These are phyloP conservation scores for Trichothecium roseum DNA, from an alignment of 2,329 filamentous ascomycete genomes.

Conservation along the genomic window DNA sequence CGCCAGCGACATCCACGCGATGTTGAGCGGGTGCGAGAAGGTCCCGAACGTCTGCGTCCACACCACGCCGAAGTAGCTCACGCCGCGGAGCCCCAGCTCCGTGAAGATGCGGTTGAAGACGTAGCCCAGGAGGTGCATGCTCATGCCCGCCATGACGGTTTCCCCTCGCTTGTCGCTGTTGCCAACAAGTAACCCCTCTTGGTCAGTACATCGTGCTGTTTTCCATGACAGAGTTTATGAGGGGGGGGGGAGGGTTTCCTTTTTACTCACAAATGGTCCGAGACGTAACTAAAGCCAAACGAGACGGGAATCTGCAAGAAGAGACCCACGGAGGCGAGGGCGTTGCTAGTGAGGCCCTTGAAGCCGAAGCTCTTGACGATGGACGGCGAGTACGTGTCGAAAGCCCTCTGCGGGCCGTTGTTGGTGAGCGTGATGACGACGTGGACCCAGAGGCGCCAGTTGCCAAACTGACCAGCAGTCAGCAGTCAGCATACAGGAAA, in stretches of 20 bases:
- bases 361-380: constrained; percentile 45
- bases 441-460: constrained; percentile 43
- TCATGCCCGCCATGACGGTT: constrained; percentile 39
- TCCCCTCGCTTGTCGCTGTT: constrained; percentile 36
- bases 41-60: constrained; percentile 46
- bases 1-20: constrained; percentile 47
- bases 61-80: constrained; percentile 42
- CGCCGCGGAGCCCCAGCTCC: constrained; percentile 26
- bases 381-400: constrained; percentile 42
- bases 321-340: constrained; percentile 42
- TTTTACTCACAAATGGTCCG: constrained; percentile 40
- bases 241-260: too few species aligned
- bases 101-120: constrained; percentile 44
- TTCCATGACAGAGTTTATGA: too few species aligned
- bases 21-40: constrained; percentile 46
- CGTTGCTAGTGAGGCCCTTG: constrained; percentile 35
- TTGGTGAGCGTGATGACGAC: constrained; percentile 38
- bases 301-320: constrained; percentile 41
- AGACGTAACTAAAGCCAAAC: constrained; percentile 39
- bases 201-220: too few species aligned
- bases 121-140: constrained; percentile 37
- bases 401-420: constrained; percentile 34
- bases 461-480: constrained; percentile 26
- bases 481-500: neutral
- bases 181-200: too few species aligned